Evolutionary conservation across 2,329 filamentous ascomycete genomes (phyloP).

Genomic region (Pseudogymnoascus sp.): DNA sequence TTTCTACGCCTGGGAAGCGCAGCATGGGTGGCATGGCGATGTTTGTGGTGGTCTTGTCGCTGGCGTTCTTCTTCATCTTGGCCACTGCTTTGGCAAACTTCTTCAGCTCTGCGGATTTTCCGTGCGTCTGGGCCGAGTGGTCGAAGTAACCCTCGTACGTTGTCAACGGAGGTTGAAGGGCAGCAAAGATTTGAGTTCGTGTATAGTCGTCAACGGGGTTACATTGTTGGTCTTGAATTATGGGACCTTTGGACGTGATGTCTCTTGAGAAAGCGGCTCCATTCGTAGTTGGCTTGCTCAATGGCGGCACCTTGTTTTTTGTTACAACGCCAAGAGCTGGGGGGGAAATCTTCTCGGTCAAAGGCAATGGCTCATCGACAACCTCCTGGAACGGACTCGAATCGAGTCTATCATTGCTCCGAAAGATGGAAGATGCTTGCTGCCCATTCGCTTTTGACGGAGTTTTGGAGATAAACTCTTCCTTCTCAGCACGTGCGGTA

Average conservation of each 20-base stretch:
- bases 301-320: constrained; percentile 26
- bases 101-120: constrained; percentile 66
- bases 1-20: constrained; percentile 54
- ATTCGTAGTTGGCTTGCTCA: constrained; percentile 27
- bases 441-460: constrained; percentile 50
- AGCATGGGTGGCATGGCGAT: constrained; percentile 55
- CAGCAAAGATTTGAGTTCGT: constrained; percentile 64
- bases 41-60: constrained; percentile 52
- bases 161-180: constrained; percentile 62
- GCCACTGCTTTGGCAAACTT: constrained; percentile 60
- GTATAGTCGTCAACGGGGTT: constrained; percentile 80
- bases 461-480: constrained; percentile 62
- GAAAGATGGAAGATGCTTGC: constrained; percentile 7
- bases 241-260: constrained; percentile 52
- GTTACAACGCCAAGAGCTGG: constrained; percentile 42
- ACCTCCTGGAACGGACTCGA: constrained; percentile 63
- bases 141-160: constrained; percentile 76
- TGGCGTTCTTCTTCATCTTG: constrained; percentile 33
- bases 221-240: constrained; percentile 75
- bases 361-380: constrained; percentile 41
- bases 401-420: background rate
- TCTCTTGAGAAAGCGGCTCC: constrained; percentile 29
- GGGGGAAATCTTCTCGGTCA: constrained; percentile 40
- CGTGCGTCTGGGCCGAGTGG: constrained; percentile 53
- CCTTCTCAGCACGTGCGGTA: constrained; percentile 47